These are phyloP conservation scores for Wickerhamomyces chambardii DNA, from an alignment of 805 yeast species.

Conservation along the genomic window DNA sequence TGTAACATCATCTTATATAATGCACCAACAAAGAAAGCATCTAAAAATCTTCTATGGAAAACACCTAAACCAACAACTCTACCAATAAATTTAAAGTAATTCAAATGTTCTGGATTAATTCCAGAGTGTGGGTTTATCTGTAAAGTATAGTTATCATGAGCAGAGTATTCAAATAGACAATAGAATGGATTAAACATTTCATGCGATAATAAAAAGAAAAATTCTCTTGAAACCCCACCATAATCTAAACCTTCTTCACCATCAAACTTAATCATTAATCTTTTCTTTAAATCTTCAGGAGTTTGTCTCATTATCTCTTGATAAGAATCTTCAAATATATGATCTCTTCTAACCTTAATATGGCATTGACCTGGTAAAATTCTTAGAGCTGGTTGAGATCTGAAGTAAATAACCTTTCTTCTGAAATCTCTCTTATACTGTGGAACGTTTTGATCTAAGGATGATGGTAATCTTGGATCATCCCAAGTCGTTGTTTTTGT, in stretches of 20 bases:
- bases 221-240: constrained; percentile 99
- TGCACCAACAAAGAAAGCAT: constrained; percentile 98
- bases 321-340: constrained; percentile 93
- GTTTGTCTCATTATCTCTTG: constrained; percentile 99
- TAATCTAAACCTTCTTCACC: constrained; percentile 99
- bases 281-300: constrained; percentile 95
- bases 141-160: constrained; percentile 95
- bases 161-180: constrained; percentile 94
- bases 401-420: constrained; percentile 92
- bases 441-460: constrained; percentile 96
- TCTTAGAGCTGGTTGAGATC: constrained; percentile 97
- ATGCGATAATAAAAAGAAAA: constrained; percentile 91
- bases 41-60: constrained; percentile 95
- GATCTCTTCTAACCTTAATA: constrained; percentile 94
- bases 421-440: constrained; percentile 99
- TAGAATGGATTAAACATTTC: constrained; percentile 99
- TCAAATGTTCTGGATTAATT: constrained; percentile 95
- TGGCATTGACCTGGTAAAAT: constrained; percentile 98
- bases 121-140: constrained; percentile 97
- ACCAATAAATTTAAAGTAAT: constrained; percentile 96
- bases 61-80: constrained; percentile 97
- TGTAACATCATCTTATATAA: constrained; percentile 95
- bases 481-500: constrained; percentile 99
- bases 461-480: constrained; percentile 96
- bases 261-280: constrained; percentile 96